Evolutionary conservation across 768 basidiomycete species (phyloP), one percentile per base, ranked within the genome.

Genomic region (Lactarius deliciosus): DNA sequence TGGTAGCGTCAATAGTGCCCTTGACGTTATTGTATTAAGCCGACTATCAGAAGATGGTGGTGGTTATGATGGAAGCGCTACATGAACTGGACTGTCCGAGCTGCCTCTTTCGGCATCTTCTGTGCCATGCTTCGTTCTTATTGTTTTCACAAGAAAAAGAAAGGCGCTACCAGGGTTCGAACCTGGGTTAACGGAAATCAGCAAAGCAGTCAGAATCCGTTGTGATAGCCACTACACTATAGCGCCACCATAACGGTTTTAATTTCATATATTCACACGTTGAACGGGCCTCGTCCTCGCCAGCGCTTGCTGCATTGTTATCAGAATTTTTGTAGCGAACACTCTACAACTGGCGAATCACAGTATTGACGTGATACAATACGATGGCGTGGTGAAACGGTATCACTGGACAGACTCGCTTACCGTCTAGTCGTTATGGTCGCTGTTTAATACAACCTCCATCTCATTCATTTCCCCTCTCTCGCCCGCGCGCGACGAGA

Each of bases 391-490:
- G 22, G 18, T 30, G 20, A 47, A 38, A 41, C 9, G 5, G 56
- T 13, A 64, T 18, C 22, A 16, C 9, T 25, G 7, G 25, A 16
- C n/a, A 36, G 53, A 41, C 10, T 28, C 15, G 18, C 34, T 18
- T 47, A 18, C 41, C 9, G n/a, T 56, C 62, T 68, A 68, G 43
- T 20, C 30, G 54, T 34, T 61, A 58, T 22, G 25, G 45, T 53
- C 10, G 45, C 40, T 57, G 25, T 81, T 84, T 68, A 91, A 77
- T 34, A 90, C 82, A n/a, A 92, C 82, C 57, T 91, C 87, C 83
- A 91, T 89, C 76, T 93, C 91, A 70, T 89, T 86, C 54, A 83
- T 72, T 60, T 74, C 68, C 68, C 70, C 66, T 60, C 76, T 60
- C 63, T 76, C 72, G 65, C 65, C 67, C 67, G 70, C 63, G 13